These are phyloP conservation scores for Citrus sp. DNA, from an alignment of 345 rosid genomes.

Conservation along the genomic window DNA sequence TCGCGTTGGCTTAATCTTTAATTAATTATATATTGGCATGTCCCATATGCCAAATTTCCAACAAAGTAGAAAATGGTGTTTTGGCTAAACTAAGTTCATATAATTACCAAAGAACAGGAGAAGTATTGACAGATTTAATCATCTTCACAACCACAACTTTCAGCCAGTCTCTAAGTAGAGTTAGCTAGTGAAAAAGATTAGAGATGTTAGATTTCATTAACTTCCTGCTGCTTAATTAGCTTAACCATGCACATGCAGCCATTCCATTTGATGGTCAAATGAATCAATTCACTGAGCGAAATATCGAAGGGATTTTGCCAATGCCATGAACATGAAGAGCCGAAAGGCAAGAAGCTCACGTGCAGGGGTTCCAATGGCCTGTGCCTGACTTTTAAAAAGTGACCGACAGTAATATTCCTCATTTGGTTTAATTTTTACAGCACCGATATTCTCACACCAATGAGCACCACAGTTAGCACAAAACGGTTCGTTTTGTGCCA, in stretches of 20 bases:
- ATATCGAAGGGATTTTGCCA: background rate
- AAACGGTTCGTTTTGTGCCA: no score
- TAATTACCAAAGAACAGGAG: background rate
- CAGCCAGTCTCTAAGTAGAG: background rate
- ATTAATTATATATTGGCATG: background rate
- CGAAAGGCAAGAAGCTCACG: constrained; percentile 37
- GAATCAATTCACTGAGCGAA: background rate
- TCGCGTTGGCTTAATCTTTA: background rate
- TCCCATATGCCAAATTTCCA: background rate
- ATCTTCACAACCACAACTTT: background rate
- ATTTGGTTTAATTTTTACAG: no score
- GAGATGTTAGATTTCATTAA: background rate
- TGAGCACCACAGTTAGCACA: no score
- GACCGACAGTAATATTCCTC: constrained; percentile 18
- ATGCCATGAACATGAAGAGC: constrained; percentile 44
- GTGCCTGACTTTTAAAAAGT: constrained; percentile 1
- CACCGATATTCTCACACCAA: no score
- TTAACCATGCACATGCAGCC: background rate
- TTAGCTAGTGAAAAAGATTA: background rate
- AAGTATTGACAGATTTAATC: background rate
- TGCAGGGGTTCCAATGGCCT: constrained; percentile 48
- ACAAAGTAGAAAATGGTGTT: background rate
- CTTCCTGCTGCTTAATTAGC: background rate
- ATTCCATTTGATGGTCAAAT: background rate
- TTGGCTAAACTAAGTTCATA: background rate